Percentiles rank a stretch among this genome's conserved stretches.
phyloP scores from a whole-genome alignment of 164 flowering plant genomes.

The Cinnamomum micranthum region DNA sequence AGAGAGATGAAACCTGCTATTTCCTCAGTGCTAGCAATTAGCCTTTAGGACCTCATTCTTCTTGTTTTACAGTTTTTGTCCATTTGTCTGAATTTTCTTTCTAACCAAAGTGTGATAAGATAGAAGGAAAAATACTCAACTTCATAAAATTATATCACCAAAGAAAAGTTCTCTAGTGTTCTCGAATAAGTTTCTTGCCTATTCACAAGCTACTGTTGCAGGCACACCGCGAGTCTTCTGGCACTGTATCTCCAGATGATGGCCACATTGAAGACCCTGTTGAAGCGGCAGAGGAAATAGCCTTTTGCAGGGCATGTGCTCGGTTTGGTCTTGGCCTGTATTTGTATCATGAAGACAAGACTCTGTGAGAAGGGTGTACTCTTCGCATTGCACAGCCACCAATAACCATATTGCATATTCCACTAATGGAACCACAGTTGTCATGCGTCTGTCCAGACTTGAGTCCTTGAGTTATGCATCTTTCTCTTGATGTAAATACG shows the following conservation, averaged over 20 bases:
- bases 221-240: slow-evolving; percentile 92
- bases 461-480: not conserved
- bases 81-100: no score
- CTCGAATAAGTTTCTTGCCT: not conserved
- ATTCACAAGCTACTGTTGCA: slow-evolving; percentile 21
- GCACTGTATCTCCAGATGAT: slow-evolving; percentile 51
- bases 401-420: not conserved
- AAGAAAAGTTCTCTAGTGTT: not conserved
- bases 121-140: no score
- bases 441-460: not conserved
- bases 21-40: no score
- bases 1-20: no score
- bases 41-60: no score
- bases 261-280: slow-evolving; percentile 58
- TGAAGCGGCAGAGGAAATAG: slow-evolving; percentile 87
- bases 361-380: slow-evolving; percentile 6
- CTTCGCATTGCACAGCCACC: not conserved
- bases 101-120: no score
- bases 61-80: no score
- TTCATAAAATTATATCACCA: no score
- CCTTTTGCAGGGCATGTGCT: slow-evolving; percentile 92
- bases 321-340: slow-evolving; percentile 95
- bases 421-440: not conserved
- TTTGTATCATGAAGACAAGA: slow-evolving; percentile 74
- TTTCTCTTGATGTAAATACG: slow-evolving; percentile 1